Conservation (phyloP, 2,329 filamentous ascomycete species). For the Talaromyces sp. region DNA sequence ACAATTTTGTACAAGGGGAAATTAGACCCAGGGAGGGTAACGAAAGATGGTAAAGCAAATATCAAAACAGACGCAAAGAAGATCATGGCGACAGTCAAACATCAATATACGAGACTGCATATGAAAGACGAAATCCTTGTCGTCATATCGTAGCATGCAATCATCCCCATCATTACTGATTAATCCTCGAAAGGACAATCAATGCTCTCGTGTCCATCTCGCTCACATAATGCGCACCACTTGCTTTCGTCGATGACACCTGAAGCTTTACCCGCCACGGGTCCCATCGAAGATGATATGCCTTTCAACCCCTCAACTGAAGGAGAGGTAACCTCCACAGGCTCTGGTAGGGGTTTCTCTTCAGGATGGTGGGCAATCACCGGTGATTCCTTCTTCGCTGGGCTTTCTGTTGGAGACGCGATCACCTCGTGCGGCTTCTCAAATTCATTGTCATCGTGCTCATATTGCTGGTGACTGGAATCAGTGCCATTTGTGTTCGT, state of each 20-base stretch:
- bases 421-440: not conserved
- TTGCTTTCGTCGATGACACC: slow-evolving; percentile 77
- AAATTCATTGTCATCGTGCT: not conserved
- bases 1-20: slow-evolving; percentile 6
- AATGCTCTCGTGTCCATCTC: slow-evolving; percentile 93
- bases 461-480: not conserved
- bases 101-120: slow-evolving; percentile 11
- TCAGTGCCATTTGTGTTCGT: slow-evolving; percentile 35
- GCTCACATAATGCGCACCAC: slow-evolving; percentile 96
- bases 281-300: slow-evolving; percentile 49
- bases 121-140: slow-evolving; percentile 1
- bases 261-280: slow-evolving; percentile 73
- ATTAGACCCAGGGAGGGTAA: slow-evolving; percentile 14
- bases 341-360: not conserved
- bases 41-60: slow-evolving; percentile 3
- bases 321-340: slow-evolving; percentile 23
- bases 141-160: slow-evolving; percentile 1
- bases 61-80: slow-evolving; percentile 8
- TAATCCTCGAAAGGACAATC: slow-evolving; percentile 86
- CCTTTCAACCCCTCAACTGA: slow-evolving; percentile 39
- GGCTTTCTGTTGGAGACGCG: not conserved
- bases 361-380: slow-evolving; percentile 1
- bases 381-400: not conserved
- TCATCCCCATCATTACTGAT: slow-evolving; percentile 18
- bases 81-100: not conserved